Evolutionary conservation across 2,329 filamentous ascomycete genomes (phyloP).

Genomic region (Nakataea oryzae): DNA sequence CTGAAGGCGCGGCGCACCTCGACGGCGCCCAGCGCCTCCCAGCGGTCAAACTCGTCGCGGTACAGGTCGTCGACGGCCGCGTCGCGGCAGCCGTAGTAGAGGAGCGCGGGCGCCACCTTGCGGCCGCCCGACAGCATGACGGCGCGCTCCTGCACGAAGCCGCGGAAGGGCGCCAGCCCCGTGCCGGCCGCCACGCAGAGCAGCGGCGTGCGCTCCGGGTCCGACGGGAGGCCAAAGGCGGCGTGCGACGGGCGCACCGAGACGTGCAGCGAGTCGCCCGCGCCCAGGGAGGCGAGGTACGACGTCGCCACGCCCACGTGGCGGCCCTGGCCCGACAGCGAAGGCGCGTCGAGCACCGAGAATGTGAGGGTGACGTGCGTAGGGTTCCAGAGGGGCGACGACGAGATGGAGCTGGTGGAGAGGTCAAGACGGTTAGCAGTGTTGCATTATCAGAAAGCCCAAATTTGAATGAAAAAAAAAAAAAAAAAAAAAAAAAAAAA

Average conservation of each 20-base stretch:
- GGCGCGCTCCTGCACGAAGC: conserved; percentile 51
- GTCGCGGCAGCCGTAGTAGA: conserved; percentile 11
- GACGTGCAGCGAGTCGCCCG: conserved; percentile 35
- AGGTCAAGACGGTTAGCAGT: not conserved
- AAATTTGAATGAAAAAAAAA: no score
- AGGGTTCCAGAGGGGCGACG: conserved; percentile 51
- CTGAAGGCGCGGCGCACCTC: conserved; percentile 8
- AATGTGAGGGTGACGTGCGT: conserved; percentile 54
- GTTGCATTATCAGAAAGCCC: no score
- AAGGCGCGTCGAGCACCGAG: conserved; percentile 48
- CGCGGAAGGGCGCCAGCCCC: conserved; percentile 51
- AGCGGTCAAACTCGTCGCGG: conserved; percentile 7
- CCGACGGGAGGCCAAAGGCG: conserved; percentile 36
- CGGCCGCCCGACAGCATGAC: conserved; percentile 31
- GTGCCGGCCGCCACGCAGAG: conserved; percentile 41
- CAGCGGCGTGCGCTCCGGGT: conserved; percentile 33
- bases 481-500: no score
- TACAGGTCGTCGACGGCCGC: conserved; percentile 9
- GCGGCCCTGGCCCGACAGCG: conserved; percentile 32
- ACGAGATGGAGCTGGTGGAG: conserved; percentile 50
- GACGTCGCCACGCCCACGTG: conserved; percentile 48
- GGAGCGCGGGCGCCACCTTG: conserved; percentile 6
- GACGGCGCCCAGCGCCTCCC: conserved; percentile 5
- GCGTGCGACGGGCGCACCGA: conserved; percentile 31
- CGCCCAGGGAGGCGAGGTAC: conserved; percentile 40